These are phyloP conservation scores for Trametes elegans DNA, from an alignment of 768 basidiomycete genomes.

Conservation along the genomic window DNA sequence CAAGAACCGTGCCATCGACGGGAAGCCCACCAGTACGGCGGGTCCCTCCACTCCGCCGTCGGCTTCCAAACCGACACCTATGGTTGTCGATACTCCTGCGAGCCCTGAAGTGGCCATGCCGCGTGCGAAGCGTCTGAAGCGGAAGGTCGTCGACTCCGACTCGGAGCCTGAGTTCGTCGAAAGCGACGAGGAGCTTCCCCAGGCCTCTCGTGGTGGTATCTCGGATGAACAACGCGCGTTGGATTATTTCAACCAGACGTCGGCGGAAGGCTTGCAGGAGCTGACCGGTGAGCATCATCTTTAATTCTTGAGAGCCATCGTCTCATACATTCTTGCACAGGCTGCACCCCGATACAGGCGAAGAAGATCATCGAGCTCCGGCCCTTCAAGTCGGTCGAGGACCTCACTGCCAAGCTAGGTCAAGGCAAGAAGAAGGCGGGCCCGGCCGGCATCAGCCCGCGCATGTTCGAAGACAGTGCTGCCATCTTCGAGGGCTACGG, in stretches of 20 bases:
- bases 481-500: constrained; percentile 83
- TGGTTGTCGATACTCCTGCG: constrained; percentile 38
- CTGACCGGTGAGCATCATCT: constrained; percentile 59
- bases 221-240: constrained; percentile 51
- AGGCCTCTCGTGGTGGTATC: constrained; percentile 23
- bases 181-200: constrained; percentile 39
- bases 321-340: constrained; percentile 34
- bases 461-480: constrained; percentile 88
- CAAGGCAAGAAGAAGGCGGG: constrained; percentile 88
- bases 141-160: constrained; percentile 65
- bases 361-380: constrained; percentile 72
- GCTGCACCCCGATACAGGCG: constrained; percentile 82
- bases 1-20: constrained; percentile 52
- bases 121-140: constrained; percentile 54
- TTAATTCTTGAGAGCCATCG: neutral
- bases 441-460: constrained; percentile 79
- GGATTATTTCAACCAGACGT: constrained; percentile 66
- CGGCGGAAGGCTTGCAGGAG: constrained; percentile 65
- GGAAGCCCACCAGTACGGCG: constrained; percentile 24
- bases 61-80: constrained; percentile 35
- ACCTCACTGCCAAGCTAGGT: constrained; percentile 71
- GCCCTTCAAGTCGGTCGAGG: constrained; percentile 75
- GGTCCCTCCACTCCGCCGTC: constrained; percentile 15
- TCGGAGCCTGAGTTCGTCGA: constrained; percentile 56
- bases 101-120: constrained; percentile 40